Evolutionary conservation across 805 yeast genomes (phyloP).

Genomic region (Kodamaea leandrae): DNA sequence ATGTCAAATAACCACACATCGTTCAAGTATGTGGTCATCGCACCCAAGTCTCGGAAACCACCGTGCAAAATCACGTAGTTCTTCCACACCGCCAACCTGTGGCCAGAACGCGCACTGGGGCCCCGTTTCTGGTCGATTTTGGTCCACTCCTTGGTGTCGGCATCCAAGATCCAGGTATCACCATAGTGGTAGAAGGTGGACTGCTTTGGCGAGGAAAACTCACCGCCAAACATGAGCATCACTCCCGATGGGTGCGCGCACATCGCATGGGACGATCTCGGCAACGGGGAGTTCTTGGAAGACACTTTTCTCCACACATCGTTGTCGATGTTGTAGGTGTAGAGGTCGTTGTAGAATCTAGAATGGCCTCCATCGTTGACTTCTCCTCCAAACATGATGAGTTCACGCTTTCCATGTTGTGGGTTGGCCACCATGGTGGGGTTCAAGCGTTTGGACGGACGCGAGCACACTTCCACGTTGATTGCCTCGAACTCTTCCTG

Average conservation of each 20-base stretch:
- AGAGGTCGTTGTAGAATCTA: conserved; percentile 78
- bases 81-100: conserved; percentile 88
- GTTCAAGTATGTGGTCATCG: conserved; percentile 74
- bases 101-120: conserved; percentile 90
- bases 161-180: conserved; percentile 92
- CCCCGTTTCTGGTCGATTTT: conserved; percentile 73
- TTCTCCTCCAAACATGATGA: conserved; percentile 91
- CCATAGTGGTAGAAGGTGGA: conserved; percentile 94
- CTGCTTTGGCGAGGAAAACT: conserved; percentile 94
- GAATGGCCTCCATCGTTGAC: conserved; percentile 49
- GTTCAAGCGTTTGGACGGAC: conserved; percentile 71
- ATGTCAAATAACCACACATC: conserved; percentile 94
- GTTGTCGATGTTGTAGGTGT: conserved; percentile 68
- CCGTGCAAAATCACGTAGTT: conserved; percentile 83
- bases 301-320: conserved; percentile 76
- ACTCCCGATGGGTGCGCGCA: conserved; percentile 90
- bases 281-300: conserved; percentile 87
- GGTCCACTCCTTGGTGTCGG: conserved; percentile 83
- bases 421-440: conserved; percentile 76
- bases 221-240: conserved; percentile 89
- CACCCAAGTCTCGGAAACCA: conserved; percentile 88
- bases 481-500: conserved; percentile 79
- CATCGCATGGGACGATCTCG: conserved; percentile 92
- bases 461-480: conserved; percentile 51
- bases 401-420: conserved; percentile 69